Base-by-base conservation (phyloP, 2,329 filamentous ascomycete genomes). In the Scolecobasidium constrictum region DNA sequence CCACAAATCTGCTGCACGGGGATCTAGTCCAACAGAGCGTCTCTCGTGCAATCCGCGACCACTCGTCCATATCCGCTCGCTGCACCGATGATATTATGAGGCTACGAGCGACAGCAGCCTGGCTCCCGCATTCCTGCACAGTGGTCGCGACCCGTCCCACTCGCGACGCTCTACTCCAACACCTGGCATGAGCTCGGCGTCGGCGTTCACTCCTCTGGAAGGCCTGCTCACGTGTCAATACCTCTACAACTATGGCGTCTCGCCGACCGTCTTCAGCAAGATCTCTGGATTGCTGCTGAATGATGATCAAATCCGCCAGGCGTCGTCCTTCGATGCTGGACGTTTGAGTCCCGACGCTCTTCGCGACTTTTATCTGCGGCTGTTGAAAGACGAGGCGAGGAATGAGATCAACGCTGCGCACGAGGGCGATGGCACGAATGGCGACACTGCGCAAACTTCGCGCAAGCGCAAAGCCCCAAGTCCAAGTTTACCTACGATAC, bases 181-280 rank as follows among this genome's bases (percentile, higher is more conserved):
- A 19, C 22, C 23, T 56, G 70, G 68, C 60, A 78, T 77, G 73
- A 72, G 67, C 67, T 66, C 69, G 66, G 57, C 70, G 62, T 72
- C 77, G 57, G 69, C 72, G 56, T 88, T 92, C 65, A 90, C 86
- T 58, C 77, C 81, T 53, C 83, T 93, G 69, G 87, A 94, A 73
- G 83, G 81, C 57, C 73, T 93, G 48, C 75, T 92, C 51, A 74
- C 94, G 56, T 90, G 92, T 66, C 85, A 90, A 64, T 81, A 81
- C 47, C 73, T 93, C 50, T 73, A 78, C 51, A 69, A 70, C 52
- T 72, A 83, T 61, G 83, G 83, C 56, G 68, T 78, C 50, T 73
- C 78, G 50, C 67, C 77, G 41, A 61, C 70, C 48, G 77, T 75
- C 58, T 92, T 93, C 65, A 66, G 67, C 54, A 72, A 71, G 52